Base-by-base conservation (phyloP, 495 filamentous ascomycete species). In the Daldinia childiae region DNA sequence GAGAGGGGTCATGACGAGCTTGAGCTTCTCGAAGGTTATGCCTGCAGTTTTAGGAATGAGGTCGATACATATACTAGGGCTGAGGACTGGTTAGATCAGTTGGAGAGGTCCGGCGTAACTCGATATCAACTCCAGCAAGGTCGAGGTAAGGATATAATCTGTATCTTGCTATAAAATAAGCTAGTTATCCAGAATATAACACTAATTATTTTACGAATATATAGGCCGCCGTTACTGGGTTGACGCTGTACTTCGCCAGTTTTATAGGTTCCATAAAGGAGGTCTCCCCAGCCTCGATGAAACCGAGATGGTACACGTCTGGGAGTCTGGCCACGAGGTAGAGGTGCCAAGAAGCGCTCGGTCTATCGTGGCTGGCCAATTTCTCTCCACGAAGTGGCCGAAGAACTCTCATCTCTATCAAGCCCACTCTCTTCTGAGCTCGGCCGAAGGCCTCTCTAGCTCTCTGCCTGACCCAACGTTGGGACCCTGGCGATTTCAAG, bases 211-310 rank as follows among this genome's bases (percentile, higher is more conserved):
- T 12, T 58, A 14, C 5, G 8, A 24, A 9, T 24, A 32, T 56
- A 24, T 50, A 68, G 65, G 65, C 9, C 51, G 30, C 19, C 58
- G 65, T 3, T 62, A 68, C 17, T 68, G 58, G 65, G 12, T 68
- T 24, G 15, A 61, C 26, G 27, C 50, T 9, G 65, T 39, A 15
- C 50, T 68, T 17, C 50, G 50, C 21, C 58, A 62, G 36, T 62
- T 68, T 21, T 4, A 34, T 38, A 14, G n/a, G 4, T 43, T 68
- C 50, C 9, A 57, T 8, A 12, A 55, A 1, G 56, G n/a, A 1
- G 39, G 38, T 6, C 8, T 62, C 19, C 65, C 58, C 8, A 54
- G 14, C 19, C 26, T 68, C 5, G 58, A 55, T 0, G n/a, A 62
- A 15, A 48, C 29, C 38, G 39, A 48, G 14, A 57, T 68, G 58